Base-by-base conservation (phyloP, 495 filamentous ascomycete genomes). In the Aspergillus cristatus region DNA sequence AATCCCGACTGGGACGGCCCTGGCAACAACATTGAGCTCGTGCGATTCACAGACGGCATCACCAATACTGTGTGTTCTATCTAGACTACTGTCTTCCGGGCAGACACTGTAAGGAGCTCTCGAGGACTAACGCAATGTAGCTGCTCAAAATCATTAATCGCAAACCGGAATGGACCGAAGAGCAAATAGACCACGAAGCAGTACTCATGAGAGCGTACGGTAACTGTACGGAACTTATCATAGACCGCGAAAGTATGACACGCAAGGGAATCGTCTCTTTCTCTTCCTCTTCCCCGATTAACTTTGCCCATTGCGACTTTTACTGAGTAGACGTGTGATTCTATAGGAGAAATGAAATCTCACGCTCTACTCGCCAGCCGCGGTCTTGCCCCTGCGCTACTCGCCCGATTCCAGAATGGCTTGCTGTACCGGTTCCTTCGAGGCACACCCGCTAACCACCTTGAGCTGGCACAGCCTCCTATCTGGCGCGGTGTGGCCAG, bases 11-110 rank as follows among this genome's bases (percentile, higher is more conserved):
- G 91, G 91, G 73, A 80, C 42, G 69, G 74, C 13, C 62, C 72
- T 1, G 75, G 71, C 35, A 86, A 84, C 38, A 76, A 79, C n/a
- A 74, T 98, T 43, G 83, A 89, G 55, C 86, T 97, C 48, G 72
- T 86, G 34, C 77, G 80, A 32, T 98, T 97, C 67, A 98, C 85
- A 18, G 91, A 98, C 54, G 91, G 91, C 47, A 98, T 98, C 59
- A 98, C 91, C 32, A 98, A 98, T 61, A 96, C 90, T 42, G 80
- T 84, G 62, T 43, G 76, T 76, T 48, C 33, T 32, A 28, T 24
- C 20, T 4, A 4, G 20, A 4, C 4, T n/a, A 4, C 8, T 24
- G 20, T 8, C 20, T 4, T 8, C 4, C 8, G 4, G 18, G 20
- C 5, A 18, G 40, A 30, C 10, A 13, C 42, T 16, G 14, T 26